Evolutionary conservation across 352 stramenopile genomes (phyloP).

Genomic region (Phytophthora quininea): DNA sequence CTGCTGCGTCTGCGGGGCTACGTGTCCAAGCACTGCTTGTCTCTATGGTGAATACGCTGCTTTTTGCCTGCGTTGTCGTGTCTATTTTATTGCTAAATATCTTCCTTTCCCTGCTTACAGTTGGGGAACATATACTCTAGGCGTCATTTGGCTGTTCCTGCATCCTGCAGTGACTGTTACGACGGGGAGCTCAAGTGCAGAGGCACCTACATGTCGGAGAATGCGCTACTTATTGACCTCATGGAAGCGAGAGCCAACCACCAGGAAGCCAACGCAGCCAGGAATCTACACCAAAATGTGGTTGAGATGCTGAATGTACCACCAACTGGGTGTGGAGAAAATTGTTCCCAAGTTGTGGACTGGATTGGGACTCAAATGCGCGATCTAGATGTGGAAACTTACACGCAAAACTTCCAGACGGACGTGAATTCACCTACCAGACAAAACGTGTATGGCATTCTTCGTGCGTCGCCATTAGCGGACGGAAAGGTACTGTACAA

Average conservation of each 20-base stretch:
- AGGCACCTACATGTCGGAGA: constrained; percentile 90
- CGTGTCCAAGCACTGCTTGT: constrained; percentile 36
- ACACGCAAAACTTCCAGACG: constrained; percentile 56
- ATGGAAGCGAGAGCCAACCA: constrained; percentile 56
- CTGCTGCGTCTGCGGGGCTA: constrained; percentile 35
- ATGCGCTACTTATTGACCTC: constrained; percentile 83
- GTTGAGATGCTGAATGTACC: constrained; percentile 41
- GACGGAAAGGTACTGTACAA: constrained; percentile 64
- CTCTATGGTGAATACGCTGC: constrained; percentile 29
- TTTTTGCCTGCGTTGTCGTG: background rate
- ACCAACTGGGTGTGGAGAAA: constrained; percentile 39
- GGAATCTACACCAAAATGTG: constrained; percentile 45
- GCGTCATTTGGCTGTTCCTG: constrained; percentile 77
- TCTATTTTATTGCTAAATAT: constrained; percentile 31
- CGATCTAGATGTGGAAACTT: constrained; percentile 61
- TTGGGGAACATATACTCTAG: constrained; percentile 72
- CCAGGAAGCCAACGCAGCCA: constrained; percentile 38
- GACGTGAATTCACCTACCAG: constrained; percentile 18
- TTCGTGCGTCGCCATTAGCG: constrained; percentile 72
- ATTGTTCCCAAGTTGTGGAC: constrained; percentile 53
- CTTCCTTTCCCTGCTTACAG: constrained; percentile 30
- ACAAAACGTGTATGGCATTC: constrained; percentile 81
- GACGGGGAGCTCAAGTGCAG: constrained; percentile 85
- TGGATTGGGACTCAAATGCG: constrained; percentile 70
- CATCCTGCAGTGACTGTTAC: constrained; percentile 81